Evolutionary conservation across 805 yeast species (phyloP).

Genomic region (Candida anglica): DNA sequence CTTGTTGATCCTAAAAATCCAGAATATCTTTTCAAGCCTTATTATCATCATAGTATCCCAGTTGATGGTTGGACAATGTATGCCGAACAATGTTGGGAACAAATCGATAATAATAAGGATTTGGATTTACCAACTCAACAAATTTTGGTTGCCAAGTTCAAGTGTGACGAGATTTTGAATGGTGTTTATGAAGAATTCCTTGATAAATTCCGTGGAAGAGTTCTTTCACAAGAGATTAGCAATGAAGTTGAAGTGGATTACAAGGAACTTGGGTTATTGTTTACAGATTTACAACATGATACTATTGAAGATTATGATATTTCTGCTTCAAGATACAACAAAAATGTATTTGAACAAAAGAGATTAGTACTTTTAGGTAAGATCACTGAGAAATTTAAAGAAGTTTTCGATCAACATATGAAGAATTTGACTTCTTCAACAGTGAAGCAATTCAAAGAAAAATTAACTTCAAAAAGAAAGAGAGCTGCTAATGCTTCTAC

Average conservation of each 20-base stretch:
- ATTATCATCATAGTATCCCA: slow-evolving; percentile 83
- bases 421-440: not conserved
- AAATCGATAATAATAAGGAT: slow-evolving; percentile 88
- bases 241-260: slow-evolving; percentile 32
- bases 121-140: slow-evolving; percentile 96
- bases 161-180: slow-evolving; percentile 84
- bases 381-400: slow-evolving; percentile 28
- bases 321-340: slow-evolving; percentile 72
- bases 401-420: slow-evolving; percentile 6
- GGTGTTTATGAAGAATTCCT: slow-evolving; percentile 26
- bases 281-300: slow-evolving; percentile 41
- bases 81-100: slow-evolving; percentile 90
- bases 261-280: slow-evolving; percentile 39
- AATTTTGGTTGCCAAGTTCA: slow-evolving; percentile 86
- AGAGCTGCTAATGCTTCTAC: not conserved
- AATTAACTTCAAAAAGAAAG: slow-evolving; percentile 2
- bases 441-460: not conserved
- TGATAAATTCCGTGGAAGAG: slow-evolving; percentile 10
- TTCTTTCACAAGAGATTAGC: slow-evolving; percentile 5
- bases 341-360: slow-evolving; percentile 63
- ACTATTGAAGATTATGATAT: slow-evolving; percentile 57
- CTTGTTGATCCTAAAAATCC: slow-evolving; percentile 36
- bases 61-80: slow-evolving; percentile 95
- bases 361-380: slow-evolving; percentile 44
- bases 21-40: slow-evolving; percentile 52